A percentile compares a stretch with the other conserved stretches of the same genome.
phyloP scores from a whole-genome alignment of 257 asterid species.

The Coffea eugenioides region DNA sequence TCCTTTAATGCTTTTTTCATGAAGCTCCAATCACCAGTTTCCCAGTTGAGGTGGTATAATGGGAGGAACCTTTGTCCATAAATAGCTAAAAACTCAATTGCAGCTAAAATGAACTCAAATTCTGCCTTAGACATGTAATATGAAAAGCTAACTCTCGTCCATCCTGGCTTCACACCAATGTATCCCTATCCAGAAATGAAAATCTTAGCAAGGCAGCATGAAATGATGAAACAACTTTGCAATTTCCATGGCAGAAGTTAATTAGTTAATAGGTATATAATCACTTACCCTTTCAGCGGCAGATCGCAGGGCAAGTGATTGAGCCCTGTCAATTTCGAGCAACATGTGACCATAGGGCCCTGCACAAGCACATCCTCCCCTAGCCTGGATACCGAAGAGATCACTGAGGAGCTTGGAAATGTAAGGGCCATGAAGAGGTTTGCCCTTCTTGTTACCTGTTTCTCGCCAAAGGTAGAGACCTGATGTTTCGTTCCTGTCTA shows the following conservation, averaged over 20 bases:
- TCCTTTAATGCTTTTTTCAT: conserved; percentile 22
- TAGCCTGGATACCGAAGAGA: conserved; percentile 72
- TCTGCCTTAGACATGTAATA: conserved; percentile 68
- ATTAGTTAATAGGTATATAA: too few relatives aligned
- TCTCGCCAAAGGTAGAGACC: conserved; percentile 34
- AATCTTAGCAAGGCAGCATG: not conserved
- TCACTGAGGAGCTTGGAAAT: conserved; percentile 72
- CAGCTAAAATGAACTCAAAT: conserved; percentile 52
- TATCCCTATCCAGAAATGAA: conserved; percentile 43
- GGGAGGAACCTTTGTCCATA: conserved; percentile 68
- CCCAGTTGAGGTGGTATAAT: conserved; percentile 53
- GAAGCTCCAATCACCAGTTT: conserved; percentile 61
- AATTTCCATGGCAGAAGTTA: not conserved
- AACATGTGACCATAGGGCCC: conserved; percentile 66
- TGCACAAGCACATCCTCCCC: conserved; percentile 81
- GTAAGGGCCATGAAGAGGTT: conserved; percentile 62
- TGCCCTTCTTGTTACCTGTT: conserved; percentile 24
- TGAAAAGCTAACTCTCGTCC: conserved; percentile 79
- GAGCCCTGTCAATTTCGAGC: conserved; percentile 40
- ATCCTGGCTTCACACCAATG: conserved; percentile 65
- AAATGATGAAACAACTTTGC: not conserved
- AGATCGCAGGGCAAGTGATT: conserved; percentile 43
- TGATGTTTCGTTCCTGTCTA: not conserved
- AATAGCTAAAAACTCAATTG: conserved; percentile 53
- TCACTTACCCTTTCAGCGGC: conserved; percentile 40